These are phyloP conservation scores for Termitomyces sp. DNA, from an alignment of 1,284 basidiomycete genomes.

Conservation along the genomic window DNA sequence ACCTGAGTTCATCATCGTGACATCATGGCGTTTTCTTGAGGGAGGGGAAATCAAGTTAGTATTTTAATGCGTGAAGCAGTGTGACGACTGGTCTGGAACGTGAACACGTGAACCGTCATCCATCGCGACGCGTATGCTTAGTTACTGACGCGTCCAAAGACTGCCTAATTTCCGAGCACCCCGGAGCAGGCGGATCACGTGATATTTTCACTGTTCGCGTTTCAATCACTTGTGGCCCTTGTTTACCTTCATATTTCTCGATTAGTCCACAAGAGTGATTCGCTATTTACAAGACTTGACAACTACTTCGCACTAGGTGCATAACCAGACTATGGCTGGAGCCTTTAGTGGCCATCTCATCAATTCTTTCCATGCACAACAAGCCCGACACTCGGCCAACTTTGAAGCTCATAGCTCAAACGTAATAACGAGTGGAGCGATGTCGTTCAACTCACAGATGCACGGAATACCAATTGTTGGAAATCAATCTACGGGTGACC, in stretches of 20 bases:
- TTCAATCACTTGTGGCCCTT: too few relatives aligned
- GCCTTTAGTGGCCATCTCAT: constrained; percentile 47
- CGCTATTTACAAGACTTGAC: neutral
- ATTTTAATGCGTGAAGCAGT: too few relatives aligned
- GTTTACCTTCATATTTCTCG: neutral
- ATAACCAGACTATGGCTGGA: constrained; percentile 33
- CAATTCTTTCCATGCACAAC: constrained; percentile 32
- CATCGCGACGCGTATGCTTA: too few relatives aligned
- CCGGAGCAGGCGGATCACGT: neutral
- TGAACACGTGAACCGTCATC: too few relatives aligned
- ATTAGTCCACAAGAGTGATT: neutral
- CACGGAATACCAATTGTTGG: constrained; percentile 39
- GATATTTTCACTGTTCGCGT: neutral
- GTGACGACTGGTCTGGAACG: too few relatives aligned
- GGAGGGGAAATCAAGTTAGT: too few relatives aligned
- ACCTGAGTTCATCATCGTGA: too few relatives aligned
- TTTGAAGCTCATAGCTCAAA: constrained; percentile 14
- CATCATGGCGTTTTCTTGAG: too few relatives aligned
- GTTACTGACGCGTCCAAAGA: too few relatives aligned
- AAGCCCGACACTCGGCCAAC: constrained; percentile 21
- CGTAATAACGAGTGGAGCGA: constrained; percentile 44
- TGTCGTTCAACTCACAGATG: constrained; percentile 53
- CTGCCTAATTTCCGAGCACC: too few relatives aligned
- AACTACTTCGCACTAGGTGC: neutral
- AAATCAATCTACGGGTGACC: constrained; percentile 17